Conservation (phyloP, 768 basidiomycete genomes). For the Collybia sp. region DNA sequence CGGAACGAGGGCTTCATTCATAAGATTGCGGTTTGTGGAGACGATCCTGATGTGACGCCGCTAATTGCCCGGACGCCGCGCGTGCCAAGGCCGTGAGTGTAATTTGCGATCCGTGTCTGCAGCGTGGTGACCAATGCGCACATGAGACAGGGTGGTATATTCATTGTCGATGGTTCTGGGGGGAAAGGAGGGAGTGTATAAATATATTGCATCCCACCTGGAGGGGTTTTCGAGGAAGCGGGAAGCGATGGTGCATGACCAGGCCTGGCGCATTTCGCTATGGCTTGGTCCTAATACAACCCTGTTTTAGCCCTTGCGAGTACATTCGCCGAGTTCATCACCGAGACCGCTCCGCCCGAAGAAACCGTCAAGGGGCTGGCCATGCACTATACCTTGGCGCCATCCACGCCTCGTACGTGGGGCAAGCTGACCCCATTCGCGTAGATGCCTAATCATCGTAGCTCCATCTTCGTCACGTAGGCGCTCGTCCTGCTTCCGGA, state of each 20-base stretch:
- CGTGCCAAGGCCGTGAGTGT: slow-evolving; percentile 23
- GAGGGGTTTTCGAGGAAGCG: slow-evolving; percentile 18
- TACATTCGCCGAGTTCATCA: slow-evolving; percentile 22
- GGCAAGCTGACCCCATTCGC: neutral
- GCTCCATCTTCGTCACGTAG: slow-evolving; percentile 31
- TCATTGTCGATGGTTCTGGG: slow-evolving; percentile 26
- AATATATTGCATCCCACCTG: slow-evolving; percentile 22
- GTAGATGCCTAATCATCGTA: slow-evolving; percentile 6
- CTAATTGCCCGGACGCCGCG: slow-evolving; percentile 27
- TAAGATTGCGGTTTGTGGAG: slow-evolving; percentile 29
- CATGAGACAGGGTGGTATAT: slow-evolving; percentile 21
- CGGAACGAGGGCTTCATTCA: slow-evolving; percentile 29
- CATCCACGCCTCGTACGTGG: slow-evolving; percentile 31
- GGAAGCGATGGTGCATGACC: slow-evolving; percentile 15
- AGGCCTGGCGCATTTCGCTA: slow-evolving; percentile 1
- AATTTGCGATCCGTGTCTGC: neutral
- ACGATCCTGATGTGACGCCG: slow-evolving; percentile 25
- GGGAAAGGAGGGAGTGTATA: slow-evolving; percentile 25
- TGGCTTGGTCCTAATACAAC: neutral
- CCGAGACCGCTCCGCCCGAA: slow-evolving; percentile 21
- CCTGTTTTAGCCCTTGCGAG: slow-evolving; percentile 6
- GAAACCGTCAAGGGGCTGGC: slow-evolving; percentile 26
- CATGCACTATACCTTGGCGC: slow-evolving; percentile 32
- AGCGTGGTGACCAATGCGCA: neutral
- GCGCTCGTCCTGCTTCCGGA: slow-evolving; percentile 21